A percentile compares a stretch with the other conserved stretches of the same genome.
phyloP scores from a whole-genome alignment of 169 alveolate genomes.

The Plasmodium inui region DNA sequence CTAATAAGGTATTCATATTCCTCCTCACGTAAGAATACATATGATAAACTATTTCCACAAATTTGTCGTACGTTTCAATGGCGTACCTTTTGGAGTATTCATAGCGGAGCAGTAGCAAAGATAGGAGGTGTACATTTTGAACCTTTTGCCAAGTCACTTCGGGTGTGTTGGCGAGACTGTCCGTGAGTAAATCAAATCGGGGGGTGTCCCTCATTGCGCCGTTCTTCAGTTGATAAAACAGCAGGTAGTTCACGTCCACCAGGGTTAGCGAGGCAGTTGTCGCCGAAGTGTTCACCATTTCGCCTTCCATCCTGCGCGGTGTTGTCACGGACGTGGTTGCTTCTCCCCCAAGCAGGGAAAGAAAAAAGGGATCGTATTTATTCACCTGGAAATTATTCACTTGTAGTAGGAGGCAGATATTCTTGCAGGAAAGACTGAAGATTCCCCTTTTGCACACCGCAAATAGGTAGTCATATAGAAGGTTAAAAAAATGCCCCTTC shows the following conservation, averaged over 20 bases:
- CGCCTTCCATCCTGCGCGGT: neutral
- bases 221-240: conserved; percentile 61
- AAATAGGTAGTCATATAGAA: conserved; percentile 52
- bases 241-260: conserved; percentile 37
- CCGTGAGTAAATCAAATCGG: neutral
- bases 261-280: neutral
- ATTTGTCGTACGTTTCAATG: conserved; percentile 23
- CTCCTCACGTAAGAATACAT: conserved; percentile 23
- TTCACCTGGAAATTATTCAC: conserved; percentile 27
- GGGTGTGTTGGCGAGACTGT: neutral
- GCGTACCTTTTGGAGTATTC: conserved; percentile 30
- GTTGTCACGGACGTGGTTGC: neutral
- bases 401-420: conserved; percentile 47
- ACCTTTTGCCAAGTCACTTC: neutral
- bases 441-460: conserved; percentile 2
- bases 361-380: conserved; percentile 56
- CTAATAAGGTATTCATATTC: neutral
- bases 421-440: conserved; percentile 26
- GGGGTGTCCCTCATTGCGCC: neutral
- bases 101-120: conserved; percentile 39
- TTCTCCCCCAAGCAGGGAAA: neutral
- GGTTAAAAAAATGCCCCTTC: conserved; percentile 30
- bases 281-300: neutral
- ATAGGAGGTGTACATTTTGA: conserved; percentile 44
- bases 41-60: conserved; percentile 42